Evolutionary conservation across 768 basidiomycete species (phyloP).

Genomic region (Amanita rubescens): DNA sequence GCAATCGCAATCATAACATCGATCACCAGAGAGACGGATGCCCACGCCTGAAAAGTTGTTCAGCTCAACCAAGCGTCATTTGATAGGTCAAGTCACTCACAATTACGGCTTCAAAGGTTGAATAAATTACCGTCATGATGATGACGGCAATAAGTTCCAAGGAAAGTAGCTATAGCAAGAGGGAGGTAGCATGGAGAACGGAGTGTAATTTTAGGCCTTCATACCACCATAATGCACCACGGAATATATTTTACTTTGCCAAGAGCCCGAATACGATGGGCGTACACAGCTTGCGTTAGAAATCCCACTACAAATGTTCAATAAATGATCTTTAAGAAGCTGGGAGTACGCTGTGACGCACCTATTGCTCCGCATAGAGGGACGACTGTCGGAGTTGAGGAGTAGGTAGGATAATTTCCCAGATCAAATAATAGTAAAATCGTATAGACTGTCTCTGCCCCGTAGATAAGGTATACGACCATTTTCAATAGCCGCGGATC

Average conservation of each 20-base stretch:
- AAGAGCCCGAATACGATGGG: background rate
- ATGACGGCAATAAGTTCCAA: background rate
- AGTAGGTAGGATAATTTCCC: background rate
- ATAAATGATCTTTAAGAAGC: background rate
- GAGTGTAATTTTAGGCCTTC: background rate
- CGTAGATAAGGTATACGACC: constrained; percentile 9
- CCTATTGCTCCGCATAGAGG: background rate
- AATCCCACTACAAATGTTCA: background rate
- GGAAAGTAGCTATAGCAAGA: background rate
- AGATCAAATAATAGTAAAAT: background rate
- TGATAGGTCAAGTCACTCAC: background rate
- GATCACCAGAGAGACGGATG: constrained; percentile 21
- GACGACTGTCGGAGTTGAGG: too few relatives aligned
- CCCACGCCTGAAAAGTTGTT: constrained; percentile 18
- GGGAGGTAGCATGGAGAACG: background rate
- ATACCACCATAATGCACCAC: background rate
- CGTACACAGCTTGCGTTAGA: background rate
- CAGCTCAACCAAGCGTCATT: background rate
- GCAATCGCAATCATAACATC: constrained; percentile 23
- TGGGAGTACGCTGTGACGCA: background rate
- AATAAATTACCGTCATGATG: background rate
- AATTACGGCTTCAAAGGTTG: background rate
- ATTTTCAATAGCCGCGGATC: constrained; percentile 9
- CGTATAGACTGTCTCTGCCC: constrained; percentile 10
- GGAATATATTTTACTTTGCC: background rate